Conservation (phyloP, 495 filamentous ascomycete species). For the Recurvomyces mirabilis region DNA sequence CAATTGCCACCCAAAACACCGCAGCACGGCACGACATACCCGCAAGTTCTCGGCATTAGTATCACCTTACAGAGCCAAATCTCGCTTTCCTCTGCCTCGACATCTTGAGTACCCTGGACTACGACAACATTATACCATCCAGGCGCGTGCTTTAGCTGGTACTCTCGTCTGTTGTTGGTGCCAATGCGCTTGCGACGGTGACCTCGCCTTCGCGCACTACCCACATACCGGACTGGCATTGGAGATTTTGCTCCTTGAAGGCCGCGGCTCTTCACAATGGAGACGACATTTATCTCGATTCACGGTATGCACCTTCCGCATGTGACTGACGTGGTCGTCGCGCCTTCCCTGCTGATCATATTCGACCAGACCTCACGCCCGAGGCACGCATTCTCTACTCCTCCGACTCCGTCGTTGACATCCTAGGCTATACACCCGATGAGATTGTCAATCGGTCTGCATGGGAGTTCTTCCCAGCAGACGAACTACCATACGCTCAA, state of each 20-base stretch:
- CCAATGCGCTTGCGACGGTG: background rate
- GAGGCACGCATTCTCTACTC: conserved; percentile 76
- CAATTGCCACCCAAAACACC: too few species aligned
- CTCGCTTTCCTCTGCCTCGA: too few species aligned
- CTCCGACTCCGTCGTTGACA: conserved; percentile 71
- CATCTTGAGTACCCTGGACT: too few species aligned
- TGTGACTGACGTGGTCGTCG: background rate
- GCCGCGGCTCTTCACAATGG: conserved; percentile 44
- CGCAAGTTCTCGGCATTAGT: too few species aligned
- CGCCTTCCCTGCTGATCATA: background rate
- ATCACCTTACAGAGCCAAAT: too few species aligned
- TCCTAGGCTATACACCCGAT: conserved; percentile 66
- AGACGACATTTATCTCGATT: conserved; percentile 88
- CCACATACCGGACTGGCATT: background rate
- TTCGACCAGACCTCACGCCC: conserved; percentile 48
- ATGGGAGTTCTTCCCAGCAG: conserved; percentile 80
- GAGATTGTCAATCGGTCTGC: conserved; percentile 67
- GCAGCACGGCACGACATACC: too few species aligned
- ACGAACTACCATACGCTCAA: conserved; percentile 66
- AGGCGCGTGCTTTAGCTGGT: too few species aligned
- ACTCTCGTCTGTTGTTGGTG: too few species aligned
- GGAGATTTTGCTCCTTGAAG: conserved; percentile 3
- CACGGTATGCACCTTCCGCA: conserved; percentile 47
- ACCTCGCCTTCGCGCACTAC: too few species aligned
- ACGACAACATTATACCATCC: too few species aligned